These are phyloP conservation scores for Bertia moriformis DNA, from an alignment of 2,329 filamentous ascomycete genomes.

Conservation along the genomic window DNA sequence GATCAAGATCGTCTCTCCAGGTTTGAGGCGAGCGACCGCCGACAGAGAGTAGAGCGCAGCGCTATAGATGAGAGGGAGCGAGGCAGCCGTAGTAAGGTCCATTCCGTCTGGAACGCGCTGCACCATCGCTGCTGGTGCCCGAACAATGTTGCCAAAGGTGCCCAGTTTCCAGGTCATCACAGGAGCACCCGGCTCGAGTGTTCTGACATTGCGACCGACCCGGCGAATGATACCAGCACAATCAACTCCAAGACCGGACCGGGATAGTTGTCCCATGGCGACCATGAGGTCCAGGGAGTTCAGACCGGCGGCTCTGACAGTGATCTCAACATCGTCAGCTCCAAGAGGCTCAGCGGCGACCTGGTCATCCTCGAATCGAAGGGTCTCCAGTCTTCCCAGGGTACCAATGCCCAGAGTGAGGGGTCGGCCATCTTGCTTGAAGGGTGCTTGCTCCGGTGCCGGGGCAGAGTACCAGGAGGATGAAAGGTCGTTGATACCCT, in stretches of 20 bases:
- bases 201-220: conserved; percentile 12
- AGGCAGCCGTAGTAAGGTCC: not conserved
- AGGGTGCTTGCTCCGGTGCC: no score
- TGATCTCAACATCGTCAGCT: not conserved
- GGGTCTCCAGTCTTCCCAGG: not conserved
- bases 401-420: conserved; percentile 11
- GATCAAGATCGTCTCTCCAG: conserved; percentile 1
- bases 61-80: not conserved
- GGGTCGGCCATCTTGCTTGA: conserved; percentile 17
- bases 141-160: not conserved
- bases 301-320: not conserved
- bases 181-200: conserved; percentile 15
- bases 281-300: not conserved
- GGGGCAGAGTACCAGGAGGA: no score
- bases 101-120: conserved; percentile 2
- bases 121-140: not conserved
- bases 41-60: not conserved
- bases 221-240: conserved; percentile 15
- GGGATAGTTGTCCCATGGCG: conserved; percentile 2
- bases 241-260: conserved; percentile 15
- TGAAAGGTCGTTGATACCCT: not conserved
- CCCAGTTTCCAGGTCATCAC: conserved; percentile 15
- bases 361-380: not conserved
- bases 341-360: not conserved
- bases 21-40: not conserved